phyloP scores from a whole-genome alignment of 495 filamentous ascomycete genomes.

The Xylaria bambusicola region DNA sequence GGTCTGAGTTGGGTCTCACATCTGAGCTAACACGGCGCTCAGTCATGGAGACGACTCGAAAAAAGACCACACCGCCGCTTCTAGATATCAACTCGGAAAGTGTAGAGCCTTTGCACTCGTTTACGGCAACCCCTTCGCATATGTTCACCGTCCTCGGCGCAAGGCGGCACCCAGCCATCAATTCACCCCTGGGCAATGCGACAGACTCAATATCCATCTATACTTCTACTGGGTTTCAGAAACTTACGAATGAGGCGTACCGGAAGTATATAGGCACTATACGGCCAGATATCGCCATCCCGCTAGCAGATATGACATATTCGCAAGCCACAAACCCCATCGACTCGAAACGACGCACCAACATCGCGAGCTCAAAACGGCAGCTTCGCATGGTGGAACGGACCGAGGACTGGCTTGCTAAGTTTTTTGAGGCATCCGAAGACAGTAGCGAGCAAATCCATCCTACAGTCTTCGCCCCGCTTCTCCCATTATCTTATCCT shows the following conservation, averaged over 20 bases:
- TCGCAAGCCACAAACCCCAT: slow-evolving; percentile 34
- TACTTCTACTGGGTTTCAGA: slow-evolving; percentile 80
- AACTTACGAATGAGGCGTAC: slow-evolving; percentile 69
- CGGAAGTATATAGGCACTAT: slow-evolving; percentile 60
- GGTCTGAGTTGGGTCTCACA: neutral
- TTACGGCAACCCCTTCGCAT: slow-evolving; percentile 60
- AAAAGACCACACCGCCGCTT: slow-evolving; percentile 33
- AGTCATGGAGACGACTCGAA: slow-evolving; percentile 76
- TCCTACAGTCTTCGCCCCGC: slow-evolving; percentile 70
- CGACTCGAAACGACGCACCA: slow-evolving; percentile 25
- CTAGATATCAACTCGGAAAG: slow-evolving; percentile 23
- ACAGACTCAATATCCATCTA: slow-evolving; percentile 71
- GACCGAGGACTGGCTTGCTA: slow-evolving; percentile 70
- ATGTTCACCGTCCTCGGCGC: slow-evolving; percentile 74
- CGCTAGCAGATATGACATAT: slow-evolving; percentile 72
- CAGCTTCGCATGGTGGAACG: slow-evolving; percentile 82
- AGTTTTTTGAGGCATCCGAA: slow-evolving; percentile 52
- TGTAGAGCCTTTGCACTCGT: slow-evolving; percentile 63
- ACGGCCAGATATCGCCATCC: slow-evolving; percentile 78
- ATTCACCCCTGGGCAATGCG: slow-evolving; percentile 72
- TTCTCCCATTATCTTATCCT: slow-evolving; percentile 73
- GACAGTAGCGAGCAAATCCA: slow-evolving; percentile 33
- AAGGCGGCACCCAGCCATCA: slow-evolving; percentile 73
- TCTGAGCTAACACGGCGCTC: slow-evolving; percentile 8
- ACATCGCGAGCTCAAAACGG: slow-evolving; percentile 64